Evolutionary conservation across 768 basidiomycete species (phyloP).

Genomic region (Amanita phalloides): DNA sequence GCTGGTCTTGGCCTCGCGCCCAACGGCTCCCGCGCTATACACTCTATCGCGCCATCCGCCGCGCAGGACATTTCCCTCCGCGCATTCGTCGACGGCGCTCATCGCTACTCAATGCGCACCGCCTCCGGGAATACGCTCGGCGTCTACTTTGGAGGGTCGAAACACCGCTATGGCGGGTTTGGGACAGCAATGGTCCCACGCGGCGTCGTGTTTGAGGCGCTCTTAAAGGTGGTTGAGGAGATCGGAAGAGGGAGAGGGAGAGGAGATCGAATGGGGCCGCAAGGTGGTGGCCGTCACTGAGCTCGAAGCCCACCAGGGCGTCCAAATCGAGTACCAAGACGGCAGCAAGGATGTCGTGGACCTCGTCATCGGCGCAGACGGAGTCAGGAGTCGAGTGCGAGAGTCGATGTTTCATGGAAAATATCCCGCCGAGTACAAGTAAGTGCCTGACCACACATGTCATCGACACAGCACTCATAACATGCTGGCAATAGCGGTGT

Average conservation of each 20-base stretch:
- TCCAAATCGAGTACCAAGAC: slow-evolving; percentile 1
- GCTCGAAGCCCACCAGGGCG: background rate
- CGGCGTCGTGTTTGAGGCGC: slow-evolving; percentile 2
- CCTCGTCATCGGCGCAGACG: slow-evolving; percentile 4
- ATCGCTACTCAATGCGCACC: background rate
- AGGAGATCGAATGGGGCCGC: background rate
- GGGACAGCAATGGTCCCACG: background rate
- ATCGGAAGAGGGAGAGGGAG: background rate
- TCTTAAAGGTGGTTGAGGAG: background rate
- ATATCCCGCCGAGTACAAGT: slow-evolving; percentile 12
- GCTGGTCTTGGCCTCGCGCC: slow-evolving; percentile 2
- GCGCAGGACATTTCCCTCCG: background rate
- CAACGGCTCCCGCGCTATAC: slow-evolving; percentile 1
- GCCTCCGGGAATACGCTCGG: background rate
- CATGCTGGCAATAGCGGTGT: slow-evolving; percentile 12
- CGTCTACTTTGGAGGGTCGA: background rate
- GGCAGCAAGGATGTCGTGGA: slow-evolving; percentile 1
- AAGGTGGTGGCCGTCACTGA: slow-evolving; percentile 3
- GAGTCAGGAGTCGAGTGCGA: slow-evolving; percentile 2
- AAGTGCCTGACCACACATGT: background rate
- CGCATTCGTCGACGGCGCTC: background rate
- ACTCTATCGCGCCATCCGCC: background rate
- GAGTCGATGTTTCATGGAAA: slow-evolving; percentile 1
- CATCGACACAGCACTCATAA: too few relatives aligned
- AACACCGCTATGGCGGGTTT: background rate